Conservation (phyloP, 257 asterid species). For the Penstemon barbatus region DNA sequence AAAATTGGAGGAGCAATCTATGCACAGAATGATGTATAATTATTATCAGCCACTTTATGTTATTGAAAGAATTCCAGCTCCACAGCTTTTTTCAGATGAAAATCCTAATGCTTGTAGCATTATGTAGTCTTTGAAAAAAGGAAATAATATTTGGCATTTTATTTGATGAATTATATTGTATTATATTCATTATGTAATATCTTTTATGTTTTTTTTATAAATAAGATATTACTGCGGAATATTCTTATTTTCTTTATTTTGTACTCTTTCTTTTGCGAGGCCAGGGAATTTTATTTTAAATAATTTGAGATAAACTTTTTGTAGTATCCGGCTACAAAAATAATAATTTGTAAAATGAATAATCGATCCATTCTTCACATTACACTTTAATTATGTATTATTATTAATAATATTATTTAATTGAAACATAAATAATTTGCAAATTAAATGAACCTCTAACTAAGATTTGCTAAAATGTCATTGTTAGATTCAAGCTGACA, state of each 20-base stretch:
- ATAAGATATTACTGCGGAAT: conserved; percentile 31
- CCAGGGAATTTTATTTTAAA: background rate
- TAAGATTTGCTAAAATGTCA: too few relatives aligned
- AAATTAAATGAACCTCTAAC: too few relatives aligned
- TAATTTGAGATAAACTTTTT: too few relatives aligned
- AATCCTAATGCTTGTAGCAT: conserved; percentile 88
- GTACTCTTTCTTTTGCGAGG: background rate
- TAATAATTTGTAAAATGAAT: too few relatives aligned
- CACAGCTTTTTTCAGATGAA: conserved; percentile 86
- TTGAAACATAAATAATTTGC: too few relatives aligned
- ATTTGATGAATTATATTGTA: background rate
- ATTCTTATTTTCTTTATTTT: background rate
- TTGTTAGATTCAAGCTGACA: too few relatives aligned
- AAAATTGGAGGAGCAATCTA: conserved; percentile 29
- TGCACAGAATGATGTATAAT: conserved; percentile 49
- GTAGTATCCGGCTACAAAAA: too few relatives aligned
- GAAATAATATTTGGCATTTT: background rate
- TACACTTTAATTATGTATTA: too few relatives aligned
- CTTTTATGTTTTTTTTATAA: conserved; percentile 15
- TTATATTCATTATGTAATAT: conserved; percentile 14
- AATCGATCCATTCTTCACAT: too few relatives aligned
- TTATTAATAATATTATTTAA: too few relatives aligned
- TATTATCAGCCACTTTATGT: conserved; percentile 57
- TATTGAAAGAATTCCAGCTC: conserved; percentile 75
- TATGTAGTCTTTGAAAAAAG: conserved; percentile 28